Evolutionary conservation across 805 yeast genomes (phyloP).

Genomic region (Cyberlindnera lachancei): DNA sequence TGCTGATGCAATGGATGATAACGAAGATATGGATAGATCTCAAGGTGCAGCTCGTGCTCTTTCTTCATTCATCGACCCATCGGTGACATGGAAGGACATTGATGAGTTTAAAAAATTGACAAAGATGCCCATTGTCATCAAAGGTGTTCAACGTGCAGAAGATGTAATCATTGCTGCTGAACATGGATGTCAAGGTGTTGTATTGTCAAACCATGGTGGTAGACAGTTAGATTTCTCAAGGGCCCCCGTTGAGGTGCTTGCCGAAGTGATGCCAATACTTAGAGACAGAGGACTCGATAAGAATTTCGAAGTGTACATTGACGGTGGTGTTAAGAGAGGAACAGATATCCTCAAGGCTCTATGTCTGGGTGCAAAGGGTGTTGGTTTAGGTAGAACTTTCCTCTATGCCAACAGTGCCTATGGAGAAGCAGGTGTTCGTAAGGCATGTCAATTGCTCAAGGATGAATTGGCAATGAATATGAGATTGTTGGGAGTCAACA

Average conservation of each 20-base stretch:
- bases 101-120: constrained; percentile 48
- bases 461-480: constrained; percentile 71
- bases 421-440: constrained; percentile 58
- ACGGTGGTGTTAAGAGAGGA: constrained; percentile 67
- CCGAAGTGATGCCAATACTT: constrained; percentile 55
- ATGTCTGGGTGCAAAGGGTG: constrained; percentile 65
- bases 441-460: constrained; percentile 52
- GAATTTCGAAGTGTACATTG: constrained; percentile 50
- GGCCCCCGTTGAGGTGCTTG: constrained; percentile 69
- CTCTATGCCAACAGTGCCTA: constrained; percentile 55
- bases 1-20: constrained; percentile 41
- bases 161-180: constrained; percentile 72
- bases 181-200: constrained; percentile 69
- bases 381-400: constrained; percentile 64
- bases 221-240: constrained; percentile 78
- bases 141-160: constrained; percentile 80
- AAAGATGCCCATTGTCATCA: constrained; percentile 59
- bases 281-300: constrained; percentile 38
- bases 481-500: constrained; percentile 70
- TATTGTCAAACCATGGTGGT: constrained; percentile 85
- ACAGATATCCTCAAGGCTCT: constrained; percentile 60
- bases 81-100: constrained; percentile 59
- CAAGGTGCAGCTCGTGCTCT: constrained; percentile 87
- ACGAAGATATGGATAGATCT: constrained; percentile 48
- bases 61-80: constrained; percentile 75